These are phyloP conservation scores for Irpex lacteus DNA, from an alignment of 1,284 basidiomycete genomes.

Conservation along the genomic window DNA sequence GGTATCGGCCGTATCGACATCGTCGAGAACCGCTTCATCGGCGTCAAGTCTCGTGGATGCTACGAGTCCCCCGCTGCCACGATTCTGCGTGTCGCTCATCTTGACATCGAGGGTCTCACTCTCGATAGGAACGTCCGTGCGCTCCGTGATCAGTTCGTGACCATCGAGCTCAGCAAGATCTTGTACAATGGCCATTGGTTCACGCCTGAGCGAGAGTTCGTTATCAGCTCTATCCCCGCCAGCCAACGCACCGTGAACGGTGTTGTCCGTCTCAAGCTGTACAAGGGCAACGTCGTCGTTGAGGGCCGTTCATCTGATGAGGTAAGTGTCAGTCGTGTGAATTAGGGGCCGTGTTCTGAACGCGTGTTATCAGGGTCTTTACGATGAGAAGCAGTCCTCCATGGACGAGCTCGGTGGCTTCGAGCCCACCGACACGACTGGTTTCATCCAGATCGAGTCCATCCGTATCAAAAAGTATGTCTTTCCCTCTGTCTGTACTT, in stretches of 20 bases:
- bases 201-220: slow-evolving; percentile 96
- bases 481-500: slow-evolving; percentile 14
- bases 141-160: slow-evolving; percentile 93
- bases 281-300: slow-evolving; percentile 96
- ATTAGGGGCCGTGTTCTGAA: not conserved
- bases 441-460: slow-evolving; percentile 94
- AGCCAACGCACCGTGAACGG: slow-evolving; percentile 98
- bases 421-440: slow-evolving; percentile 88
- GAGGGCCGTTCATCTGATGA: slow-evolving; percentile 91
- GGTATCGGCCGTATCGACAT: slow-evolving; percentile 98
- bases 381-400: slow-evolving; percentile 96
- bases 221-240: slow-evolving; percentile 85
- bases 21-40: slow-evolving; percentile 99
- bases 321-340: slow-evolving; percentile 36
- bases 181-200: slow-evolving; percentile 98
- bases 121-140: slow-evolving; percentile 97
- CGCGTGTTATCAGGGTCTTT: slow-evolving; percentile 65
- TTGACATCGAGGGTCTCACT: slow-evolving; percentile 96
- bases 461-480: slow-evolving; percentile 94
- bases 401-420: slow-evolving; percentile 99
- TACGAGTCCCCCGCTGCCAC: slow-evolving; percentile 98
- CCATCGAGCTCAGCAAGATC: slow-evolving; percentile 86
- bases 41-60: slow-evolving; percentile 97
- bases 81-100: slow-evolving; percentile 92
- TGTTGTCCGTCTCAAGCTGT: slow-evolving; percentile 84